Conservation (phyloP, 208 protist genomes). For the Kentomonas sorsogonicus region DNA sequence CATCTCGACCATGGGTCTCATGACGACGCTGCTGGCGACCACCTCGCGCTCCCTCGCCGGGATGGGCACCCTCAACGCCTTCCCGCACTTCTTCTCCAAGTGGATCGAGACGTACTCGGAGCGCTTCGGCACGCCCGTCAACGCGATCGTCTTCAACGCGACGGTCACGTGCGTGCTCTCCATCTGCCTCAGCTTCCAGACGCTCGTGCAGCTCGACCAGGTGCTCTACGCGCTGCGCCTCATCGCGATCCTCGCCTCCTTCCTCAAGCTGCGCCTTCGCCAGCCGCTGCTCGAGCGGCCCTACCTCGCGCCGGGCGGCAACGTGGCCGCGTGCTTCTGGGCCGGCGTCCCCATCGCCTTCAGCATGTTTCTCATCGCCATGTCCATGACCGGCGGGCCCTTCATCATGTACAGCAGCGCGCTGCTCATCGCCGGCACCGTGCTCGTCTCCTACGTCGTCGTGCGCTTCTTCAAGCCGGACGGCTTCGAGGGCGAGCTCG, state of each 20-base stretch:
- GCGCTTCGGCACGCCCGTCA: conserved; percentile 54
- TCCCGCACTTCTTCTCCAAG: conserved; percentile 58
- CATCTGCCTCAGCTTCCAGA: conserved; percentile 68
- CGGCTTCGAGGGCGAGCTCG: conserved; percentile 75
- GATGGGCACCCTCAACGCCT: conserved; percentile 84
- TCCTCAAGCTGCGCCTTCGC: conserved; percentile 58
- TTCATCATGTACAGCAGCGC: conserved; percentile 51
- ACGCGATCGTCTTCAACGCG: conserved; percentile 79
- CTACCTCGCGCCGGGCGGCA: conserved; percentile 66
- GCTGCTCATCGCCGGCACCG: conserved; percentile 50
- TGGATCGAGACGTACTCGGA: conserved; percentile 59
- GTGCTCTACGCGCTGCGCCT: conserved; percentile 81
- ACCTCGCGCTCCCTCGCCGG: conserved; percentile 79
- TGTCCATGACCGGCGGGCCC: conserved; percentile 46
- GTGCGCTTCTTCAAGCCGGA: conserved; percentile 59
- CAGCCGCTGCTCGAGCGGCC: conserved; percentile 77
- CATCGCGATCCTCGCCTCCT: conserved; percentile 64
- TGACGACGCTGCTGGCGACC: conserved; percentile 80
- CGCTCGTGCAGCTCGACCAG: conserved; percentile 78
- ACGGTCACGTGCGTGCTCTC: conserved; percentile 68
- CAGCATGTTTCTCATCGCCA: conserved; percentile 57
- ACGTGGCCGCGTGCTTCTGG: conserved; percentile 36
- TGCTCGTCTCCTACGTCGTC: conserved; percentile 49
- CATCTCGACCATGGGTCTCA: conserved; percentile 80
- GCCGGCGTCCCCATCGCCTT: conserved; percentile 70